A percentile compares a stretch with the other conserved stretches of the same genome.
These are phyloP conservation scores for Aspergillus proliferans DNA, from an alignment of 2,329 filamentous ascomycete genomes.

Conservation along the genomic window DNA sequence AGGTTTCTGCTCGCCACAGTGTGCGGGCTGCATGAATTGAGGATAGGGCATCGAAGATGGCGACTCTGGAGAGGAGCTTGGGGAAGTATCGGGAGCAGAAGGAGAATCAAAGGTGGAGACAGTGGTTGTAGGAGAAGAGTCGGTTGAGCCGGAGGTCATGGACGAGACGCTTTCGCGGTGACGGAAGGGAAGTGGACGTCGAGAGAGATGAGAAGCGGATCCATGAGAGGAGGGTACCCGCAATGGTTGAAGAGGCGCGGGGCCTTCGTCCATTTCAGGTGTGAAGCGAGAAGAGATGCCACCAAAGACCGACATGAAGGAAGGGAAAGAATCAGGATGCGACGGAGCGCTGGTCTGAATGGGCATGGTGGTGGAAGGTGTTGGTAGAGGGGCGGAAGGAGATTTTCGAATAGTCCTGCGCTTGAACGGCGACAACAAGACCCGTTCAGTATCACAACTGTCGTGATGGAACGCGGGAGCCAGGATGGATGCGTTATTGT, in stretches of 20 bases:
- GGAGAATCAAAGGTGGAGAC: constrained; percentile 89
- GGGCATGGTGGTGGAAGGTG: constrained; percentile 26
- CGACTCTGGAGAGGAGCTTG: constrained; percentile 87
- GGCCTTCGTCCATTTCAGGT: constrained; percentile 23
- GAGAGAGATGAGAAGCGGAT: constrained; percentile 17
- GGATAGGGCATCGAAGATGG: constrained; percentile 63
- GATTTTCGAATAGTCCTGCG: constrained; percentile 19
- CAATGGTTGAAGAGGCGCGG: constrained; percentile 17
- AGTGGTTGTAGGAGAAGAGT: constrained; percentile 92
- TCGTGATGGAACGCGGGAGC: constrained; percentile 17
- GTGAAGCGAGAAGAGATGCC: constrained; percentile 23
- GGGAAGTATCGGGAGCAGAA: constrained; percentile 81
- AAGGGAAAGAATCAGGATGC: constrained; percentile 43
- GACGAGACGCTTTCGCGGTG: constrained; percentile 41
- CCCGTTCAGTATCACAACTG: constrained; percentile 22
- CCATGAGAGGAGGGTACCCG: constrained; percentile 21
- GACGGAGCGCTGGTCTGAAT: constrained; percentile 36
- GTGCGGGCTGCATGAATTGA: constrained; percentile 28
- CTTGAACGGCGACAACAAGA: constrained; percentile 20
- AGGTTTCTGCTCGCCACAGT: constrained; percentile 22
- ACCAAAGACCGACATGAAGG: constrained; percentile 50
- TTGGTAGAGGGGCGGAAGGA: not conserved
- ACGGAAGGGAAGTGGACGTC: constrained; percentile 25
- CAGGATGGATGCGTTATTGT: constrained; percentile 16
- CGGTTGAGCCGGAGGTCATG: constrained; percentile 68